Evolutionary conservation across 1,284 basidiomycete genomes (phyloP).

Genomic region (Ustilago nuda): DNA sequence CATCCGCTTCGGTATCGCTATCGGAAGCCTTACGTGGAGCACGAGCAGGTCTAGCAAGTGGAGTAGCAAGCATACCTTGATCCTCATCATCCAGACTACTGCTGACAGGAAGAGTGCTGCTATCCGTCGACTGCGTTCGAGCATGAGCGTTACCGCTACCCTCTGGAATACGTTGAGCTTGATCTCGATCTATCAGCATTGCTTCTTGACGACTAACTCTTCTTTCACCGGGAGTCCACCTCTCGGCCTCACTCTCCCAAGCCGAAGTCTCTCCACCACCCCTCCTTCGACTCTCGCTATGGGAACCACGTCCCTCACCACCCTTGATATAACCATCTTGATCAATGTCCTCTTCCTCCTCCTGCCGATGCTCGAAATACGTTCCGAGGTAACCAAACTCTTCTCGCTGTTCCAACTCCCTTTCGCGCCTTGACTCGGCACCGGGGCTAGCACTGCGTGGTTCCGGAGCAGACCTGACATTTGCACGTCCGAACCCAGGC

Average conservation of each 20-base stretch:
- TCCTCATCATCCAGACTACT: constrained; percentile 50
- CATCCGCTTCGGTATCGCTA: constrained; percentile 28
- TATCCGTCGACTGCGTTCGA: constrained; percentile 20
- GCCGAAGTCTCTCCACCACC: constrained; percentile 47
- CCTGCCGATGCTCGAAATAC: constrained; percentile 63
- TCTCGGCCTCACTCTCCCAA: constrained; percentile 58
- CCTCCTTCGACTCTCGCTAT: constrained; percentile 44
- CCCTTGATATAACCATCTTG: constrained; percentile 66
- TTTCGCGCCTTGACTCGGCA: constrained; percentile 75
- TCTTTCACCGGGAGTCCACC: constrained; percentile 25
- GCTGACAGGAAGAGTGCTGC: constrained; percentile 24
- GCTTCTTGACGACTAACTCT: constrained; percentile 23
- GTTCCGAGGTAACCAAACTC: constrained; percentile 86
- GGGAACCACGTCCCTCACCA: constrained; percentile 56
- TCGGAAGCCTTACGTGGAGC: constrained; percentile 18
- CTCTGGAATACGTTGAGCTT: constrained; percentile 11
- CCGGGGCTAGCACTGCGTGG: constrained; percentile 73
- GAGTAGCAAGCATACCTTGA: constrained; percentile 43
- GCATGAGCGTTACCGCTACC: background rate
- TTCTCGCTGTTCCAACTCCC: constrained; percentile 83
- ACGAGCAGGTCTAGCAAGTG: constrained; percentile 33
- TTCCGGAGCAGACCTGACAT: constrained; percentile 81
- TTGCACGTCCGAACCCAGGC: constrained; percentile 87
- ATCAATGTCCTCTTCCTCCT: constrained; percentile 64
- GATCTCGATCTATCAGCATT: background rate